Evolutionary conservation across 2,329 filamentous ascomycete species (phyloP).

Genomic region (Ophiostoma tasmaniense): DNA sequence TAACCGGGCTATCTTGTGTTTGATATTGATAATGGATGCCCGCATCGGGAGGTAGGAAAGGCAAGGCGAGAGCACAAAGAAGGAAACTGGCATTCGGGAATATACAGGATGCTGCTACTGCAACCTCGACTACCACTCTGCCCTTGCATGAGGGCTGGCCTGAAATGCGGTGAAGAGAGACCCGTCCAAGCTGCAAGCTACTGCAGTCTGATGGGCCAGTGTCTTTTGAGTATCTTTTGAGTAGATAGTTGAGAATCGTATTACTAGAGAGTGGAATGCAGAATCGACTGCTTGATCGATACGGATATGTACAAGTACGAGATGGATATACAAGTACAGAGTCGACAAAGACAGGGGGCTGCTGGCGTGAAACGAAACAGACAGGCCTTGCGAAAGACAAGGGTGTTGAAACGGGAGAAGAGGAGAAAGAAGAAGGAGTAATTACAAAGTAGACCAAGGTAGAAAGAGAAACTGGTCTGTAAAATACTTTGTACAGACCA

Average conservation of each 20-base stretch:
- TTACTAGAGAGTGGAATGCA: not conserved
- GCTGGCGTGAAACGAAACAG: slow-evolving; percentile 7
- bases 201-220: slow-evolving; percentile 6
- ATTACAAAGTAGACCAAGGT: no score
- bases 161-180: slow-evolving; percentile 5
- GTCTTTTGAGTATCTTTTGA: no score
- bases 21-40: not conserved
- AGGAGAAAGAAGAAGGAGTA: not conserved
- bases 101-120: not conserved
- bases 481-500: no score
- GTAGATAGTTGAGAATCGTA: not conserved
- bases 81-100: not conserved
- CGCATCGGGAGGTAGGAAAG: not conserved
- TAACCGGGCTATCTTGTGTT: not conserved
- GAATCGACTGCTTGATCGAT: not conserved
- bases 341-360: not conserved
- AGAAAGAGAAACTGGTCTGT: not conserved
- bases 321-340: not conserved
- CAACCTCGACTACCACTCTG: not conserved
- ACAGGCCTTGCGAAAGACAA: slow-evolving; percentile 3
- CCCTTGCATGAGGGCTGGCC: not conserved
- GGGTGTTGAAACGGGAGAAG: slow-evolving; percentile 7
- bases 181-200: slow-evolving; percentile 2
- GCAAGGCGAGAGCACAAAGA: not conserved
- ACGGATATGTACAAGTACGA: not conserved